Conservation (phyloP, 768 basidiomycete genomes). For the Pulveroboletus sp. region DNA sequence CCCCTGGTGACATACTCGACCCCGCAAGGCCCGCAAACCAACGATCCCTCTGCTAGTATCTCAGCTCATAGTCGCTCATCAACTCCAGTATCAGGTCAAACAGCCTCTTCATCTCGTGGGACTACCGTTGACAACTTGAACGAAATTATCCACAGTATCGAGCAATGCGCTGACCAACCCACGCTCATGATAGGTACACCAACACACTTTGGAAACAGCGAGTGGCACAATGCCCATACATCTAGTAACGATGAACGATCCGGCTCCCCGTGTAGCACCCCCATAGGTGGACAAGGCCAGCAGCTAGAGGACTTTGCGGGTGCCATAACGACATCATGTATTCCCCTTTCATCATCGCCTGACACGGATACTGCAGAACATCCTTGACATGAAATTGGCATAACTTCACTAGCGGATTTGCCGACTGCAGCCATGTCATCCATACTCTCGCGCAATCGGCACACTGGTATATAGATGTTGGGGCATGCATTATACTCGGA, state of each 20-base stretch:
- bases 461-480: conserved; percentile 14
- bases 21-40: conserved; percentile 9
- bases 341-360: conserved; percentile 22
- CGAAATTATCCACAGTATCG: conserved; percentile 26
- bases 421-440: conserved; percentile 9
- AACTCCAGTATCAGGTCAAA: conserved; percentile 35
- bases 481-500: conserved; percentile 14
- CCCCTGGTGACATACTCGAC: neutral
- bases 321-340: conserved; percentile 17
- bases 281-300: conserved; percentile 4
- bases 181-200: conserved; percentile 14
- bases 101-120: conserved; percentile 27
- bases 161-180: conserved; percentile 18
- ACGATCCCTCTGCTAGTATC: conserved; percentile 8
- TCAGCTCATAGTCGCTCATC: conserved; percentile 23
- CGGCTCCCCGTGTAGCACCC: conserved; percentile 1
- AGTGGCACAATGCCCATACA: conserved; percentile 5
- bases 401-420: conserved; percentile 37
- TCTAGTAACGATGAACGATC: conserved; percentile 11
- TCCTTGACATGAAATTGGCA: conserved; percentile 38
- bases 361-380: conserved; percentile 20
- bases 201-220: conserved; percentile 8
- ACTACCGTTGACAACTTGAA: conserved; percentile 25
- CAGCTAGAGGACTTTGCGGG: conserved; percentile 8
- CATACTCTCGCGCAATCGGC: conserved; percentile 5